Evolutionary conservation across 2,329 filamentous ascomycete species (phyloP), one percentile per base, ranked within the genome.

Genomic region (Dothiorella sarmentorum): DNA sequence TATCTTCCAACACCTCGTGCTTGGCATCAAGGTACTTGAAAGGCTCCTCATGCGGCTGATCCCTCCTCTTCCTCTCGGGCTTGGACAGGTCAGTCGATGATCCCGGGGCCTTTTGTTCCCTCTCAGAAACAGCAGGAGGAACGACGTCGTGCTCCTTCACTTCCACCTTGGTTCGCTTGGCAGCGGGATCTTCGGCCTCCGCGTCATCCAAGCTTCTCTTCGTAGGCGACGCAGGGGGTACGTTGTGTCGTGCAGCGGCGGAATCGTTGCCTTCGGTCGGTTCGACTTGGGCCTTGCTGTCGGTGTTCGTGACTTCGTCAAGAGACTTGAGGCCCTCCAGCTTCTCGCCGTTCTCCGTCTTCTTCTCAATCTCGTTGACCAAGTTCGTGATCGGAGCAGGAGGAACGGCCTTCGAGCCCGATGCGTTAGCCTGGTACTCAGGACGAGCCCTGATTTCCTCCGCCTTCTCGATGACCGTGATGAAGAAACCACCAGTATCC

Each of bases 401-500:
- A 26, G 49, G 38, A n/a, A 47, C 58, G 5, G 49, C 42, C 35
- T 56, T 45, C 5, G 17, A 27, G 17, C 51, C 58, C 7, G 38
- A 44, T 10, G 57, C 45, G 6, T 15, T 33, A 9, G 42, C 33
- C 20, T 52, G 45, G 20, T 42, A 42, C 31, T 60, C 58, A 22
- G 58, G 58, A 29, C 58, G 69, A 22, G 73, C 67, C 22, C 69
- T 67, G 71, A 96, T 91, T 64, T 97, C 94, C 24, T 85, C 83
- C 71, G 87, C 87, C 81, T 99, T 99, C 78, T 97, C 89, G 17
- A 99, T 77, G 0, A 97, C 92, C 0, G 91, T 88, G 70, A 99
- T 97, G 78, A 99, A 99, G 81, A 99, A 99, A 20, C 89, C 93
- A 58, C 94, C 94, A 3, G 94, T 99, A 67, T 99, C 91, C 75